These are phyloP conservation scores for Arachis monticola DNA, from an alignment of 331 rosid genomes.

Conservation along the genomic window DNA sequence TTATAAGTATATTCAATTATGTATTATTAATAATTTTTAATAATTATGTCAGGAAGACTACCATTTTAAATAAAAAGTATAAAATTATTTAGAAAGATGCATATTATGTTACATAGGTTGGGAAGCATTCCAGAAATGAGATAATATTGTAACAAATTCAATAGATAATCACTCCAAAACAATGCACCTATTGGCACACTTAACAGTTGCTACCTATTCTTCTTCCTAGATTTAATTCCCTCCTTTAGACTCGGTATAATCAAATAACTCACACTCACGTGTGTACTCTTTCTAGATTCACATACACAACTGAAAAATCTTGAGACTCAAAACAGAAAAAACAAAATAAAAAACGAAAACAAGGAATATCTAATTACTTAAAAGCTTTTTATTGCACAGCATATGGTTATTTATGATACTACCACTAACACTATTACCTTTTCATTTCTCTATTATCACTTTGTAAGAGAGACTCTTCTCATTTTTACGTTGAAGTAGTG, in stretches of 20 bases:
- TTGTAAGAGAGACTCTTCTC: background rate
- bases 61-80: too few relatives aligned
- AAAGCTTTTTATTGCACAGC: constrained; percentile 1
- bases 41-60: too few relatives aligned
- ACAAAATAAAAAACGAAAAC: background rate
- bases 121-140: too few relatives aligned
- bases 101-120: too few relatives aligned
- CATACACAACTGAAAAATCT: constrained; percentile 38
- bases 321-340: constrained; percentile 25
- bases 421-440: constrained; percentile 24
- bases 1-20: too few relatives aligned
- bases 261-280: background rate
- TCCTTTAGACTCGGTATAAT: constrained; percentile 73
- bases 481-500: background rate
- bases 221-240: constrained; percentile 55
- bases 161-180: constrained; percentile 44
- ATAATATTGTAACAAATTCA: background rate
- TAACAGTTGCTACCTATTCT: constrained; percentile 63
- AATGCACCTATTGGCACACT: constrained; percentile 42
- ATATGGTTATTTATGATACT: too few relatives aligned
- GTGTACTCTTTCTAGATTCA: constrained; percentile 23
- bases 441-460: constrained; percentile 8
- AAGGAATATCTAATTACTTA: background rate
- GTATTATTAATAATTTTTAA: too few relatives aligned
- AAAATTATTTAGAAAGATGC: too few relatives aligned